Percentiles rank a stretch among this genome's conserved stretches.
These are phyloP conservation scores for Sarocladiaceae sp. DNA, from an alignment of 2,329 filamentous ascomycete genomes.

Conservation along the genomic window DNA sequence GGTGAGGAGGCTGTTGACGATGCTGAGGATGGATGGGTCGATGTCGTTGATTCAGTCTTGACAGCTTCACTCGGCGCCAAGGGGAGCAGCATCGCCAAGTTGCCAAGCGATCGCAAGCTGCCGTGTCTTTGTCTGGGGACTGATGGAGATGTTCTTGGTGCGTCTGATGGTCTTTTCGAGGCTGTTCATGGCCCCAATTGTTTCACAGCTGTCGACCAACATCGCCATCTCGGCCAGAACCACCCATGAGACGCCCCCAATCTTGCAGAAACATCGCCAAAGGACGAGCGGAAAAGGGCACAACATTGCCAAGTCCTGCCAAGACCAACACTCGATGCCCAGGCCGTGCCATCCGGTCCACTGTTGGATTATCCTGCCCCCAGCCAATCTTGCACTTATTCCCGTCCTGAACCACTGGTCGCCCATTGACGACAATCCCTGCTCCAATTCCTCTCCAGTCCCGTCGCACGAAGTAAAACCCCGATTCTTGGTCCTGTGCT, in stretches of 20 bases:
- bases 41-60: no score
- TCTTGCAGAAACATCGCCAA: no score
- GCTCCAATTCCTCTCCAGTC: neutral
- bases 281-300: no score
- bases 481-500: neutral
- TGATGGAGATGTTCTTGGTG: neutral
- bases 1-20: no score
- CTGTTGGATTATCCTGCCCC: neutral
- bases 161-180: neutral
- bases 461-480: neutral
- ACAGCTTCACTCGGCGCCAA: no score
- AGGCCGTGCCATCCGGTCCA: conserved; percentile 5
- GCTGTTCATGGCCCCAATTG: no score
- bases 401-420: neutral
- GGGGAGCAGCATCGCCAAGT: neutral
- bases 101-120: conserved; percentile 1
- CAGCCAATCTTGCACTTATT: neutral
- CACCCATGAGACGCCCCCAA: no score
- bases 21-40: no score
- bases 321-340: conserved; percentile 5
- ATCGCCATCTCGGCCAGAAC: no score
- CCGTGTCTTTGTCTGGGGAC: neutral
- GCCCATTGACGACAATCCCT: neutral
- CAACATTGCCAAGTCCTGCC: neutral
- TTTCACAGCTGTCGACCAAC: no score